Evolutionary conservation across 2,329 filamentous ascomycete species (phyloP), one percentile per base, ranked within the genome.

Genomic region (Cercospora janseana): DNA sequence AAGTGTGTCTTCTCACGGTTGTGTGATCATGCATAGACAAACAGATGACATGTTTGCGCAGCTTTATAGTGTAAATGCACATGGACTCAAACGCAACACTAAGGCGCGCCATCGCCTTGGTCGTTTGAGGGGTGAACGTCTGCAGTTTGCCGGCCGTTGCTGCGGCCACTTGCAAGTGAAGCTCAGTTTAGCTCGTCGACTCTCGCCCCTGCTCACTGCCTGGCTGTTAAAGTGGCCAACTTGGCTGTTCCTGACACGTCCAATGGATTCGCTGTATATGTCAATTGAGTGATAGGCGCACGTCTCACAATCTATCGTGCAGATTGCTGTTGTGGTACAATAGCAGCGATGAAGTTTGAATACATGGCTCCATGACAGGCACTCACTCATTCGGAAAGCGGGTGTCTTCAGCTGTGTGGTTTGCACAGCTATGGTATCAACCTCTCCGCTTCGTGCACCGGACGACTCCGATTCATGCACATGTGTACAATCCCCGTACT

Each of bases 391-490:
- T 12, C 18, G 27, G 23, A n/a, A 21, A 15, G 16, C 24, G 15
- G 9, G 0, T 44, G 21, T 29, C 26, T 26, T 10, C 21, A 40
- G n/a, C 16, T 40, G 44, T 26, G 32, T 47, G 9, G 18, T 38
- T 47, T 47, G 44, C 44, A 31, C 44, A 34, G 44, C 32, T 47
- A 47, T 40, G 34, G 34, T 47, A 40, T 40, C 44, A 29, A 8
- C 18, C 4, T 37, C 32, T 47, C n/a, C 29, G 44, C 32, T 29
- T 47, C 44, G 44, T 32, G 32, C 32, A 34, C 34, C 44, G 32
- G 32, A 47, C 34, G 44, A 23, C 44, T 40, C 44, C 41, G 27
- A 28, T 21, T 21, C 27, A 29, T 44, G 41, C 41, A 31, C 15
- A 29, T 44, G 32, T 44, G 41, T 44, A 44, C 41, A 44, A 20